phyloP scores from a whole-genome alignment of 768 basidiomycete species.

The Leccinum subgranulosum region DNA sequence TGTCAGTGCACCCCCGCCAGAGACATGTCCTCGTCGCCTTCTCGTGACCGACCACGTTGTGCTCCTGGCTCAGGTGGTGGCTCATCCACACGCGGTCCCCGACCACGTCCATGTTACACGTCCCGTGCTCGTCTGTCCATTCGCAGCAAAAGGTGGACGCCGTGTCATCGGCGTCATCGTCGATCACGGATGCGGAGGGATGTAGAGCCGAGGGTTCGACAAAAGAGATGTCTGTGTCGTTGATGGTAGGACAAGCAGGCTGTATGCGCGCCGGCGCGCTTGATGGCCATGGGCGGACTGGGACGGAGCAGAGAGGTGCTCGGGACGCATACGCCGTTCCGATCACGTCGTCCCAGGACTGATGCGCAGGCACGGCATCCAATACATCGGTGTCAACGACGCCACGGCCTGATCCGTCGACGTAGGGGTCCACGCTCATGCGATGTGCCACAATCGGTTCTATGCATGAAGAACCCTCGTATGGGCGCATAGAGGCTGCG shows the following conservation, averaged over 20 bases:
- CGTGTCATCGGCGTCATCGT: conserved; percentile 9
- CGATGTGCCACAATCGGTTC: background rate
- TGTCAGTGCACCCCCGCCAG: conserved; percentile 23
- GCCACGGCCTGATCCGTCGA: background rate
- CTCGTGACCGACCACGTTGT: conserved; percentile 21
- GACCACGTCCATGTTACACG: conserved; percentile 19
- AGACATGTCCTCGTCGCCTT: conserved; percentile 11
- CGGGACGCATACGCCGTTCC: background rate
- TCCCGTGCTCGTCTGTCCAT: conserved; percentile 20
- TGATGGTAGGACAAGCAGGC: background rate
- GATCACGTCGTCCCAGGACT: conserved; percentile 9
- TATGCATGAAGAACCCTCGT: background rate
- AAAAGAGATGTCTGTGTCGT: background rate
- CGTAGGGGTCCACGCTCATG: background rate
- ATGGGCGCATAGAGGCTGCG: background rate
- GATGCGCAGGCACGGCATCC: background rate
- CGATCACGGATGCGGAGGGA: background rate
- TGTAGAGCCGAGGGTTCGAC: background rate
- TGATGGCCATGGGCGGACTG: conserved; percentile 1
- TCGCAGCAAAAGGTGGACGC: conserved; percentile 10
- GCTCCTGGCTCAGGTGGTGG: conserved; percentile 19
- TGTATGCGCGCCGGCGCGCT: background rate
- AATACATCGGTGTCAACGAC: background rate
- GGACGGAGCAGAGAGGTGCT: background rate
- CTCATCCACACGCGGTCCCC: conserved; percentile 23